Conservation (phyloP, 768 basidiomycete species). For the Boletus vermiculosoides region DNA sequence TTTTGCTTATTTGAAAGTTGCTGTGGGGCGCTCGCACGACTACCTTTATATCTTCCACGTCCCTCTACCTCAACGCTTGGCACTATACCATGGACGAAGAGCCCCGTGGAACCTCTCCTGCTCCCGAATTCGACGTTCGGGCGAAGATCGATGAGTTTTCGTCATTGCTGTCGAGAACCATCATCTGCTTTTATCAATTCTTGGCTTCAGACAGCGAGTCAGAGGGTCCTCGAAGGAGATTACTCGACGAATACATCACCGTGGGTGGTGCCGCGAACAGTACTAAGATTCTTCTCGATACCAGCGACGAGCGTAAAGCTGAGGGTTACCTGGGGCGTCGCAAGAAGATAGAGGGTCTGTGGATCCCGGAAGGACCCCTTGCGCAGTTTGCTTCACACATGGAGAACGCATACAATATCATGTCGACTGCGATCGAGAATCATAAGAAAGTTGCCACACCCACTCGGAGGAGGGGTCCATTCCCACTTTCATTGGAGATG, state of each 20-base stretch:
- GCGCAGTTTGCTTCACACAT: slow-evolving; percentile 22
- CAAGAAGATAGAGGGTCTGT: slow-evolving; percentile 20
- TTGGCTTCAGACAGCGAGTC: slow-evolving; percentile 26
- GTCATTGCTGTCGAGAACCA: slow-evolving; percentile 20
- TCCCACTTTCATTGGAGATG: slow-evolving; percentile 24
- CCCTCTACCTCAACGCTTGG: background rate
- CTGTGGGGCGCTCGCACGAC: slow-evolving; percentile 3
- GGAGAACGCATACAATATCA: slow-evolving; percentile 16
- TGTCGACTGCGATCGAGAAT: slow-evolving; percentile 23
- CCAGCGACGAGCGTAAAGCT: slow-evolving; percentile 20
- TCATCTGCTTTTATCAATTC: slow-evolving; percentile 29
- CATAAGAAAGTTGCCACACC: slow-evolving; percentile 16
- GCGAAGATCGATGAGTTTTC: slow-evolving; percentile 26
- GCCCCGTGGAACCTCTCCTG: background rate
- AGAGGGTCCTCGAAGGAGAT: slow-evolving; percentile 18
- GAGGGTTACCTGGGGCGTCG: slow-evolving; percentile 23
- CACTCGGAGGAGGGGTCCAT: slow-evolving; percentile 14
- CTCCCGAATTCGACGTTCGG: slow-evolving; percentile 17
- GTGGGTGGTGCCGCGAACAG: slow-evolving; percentile 27
- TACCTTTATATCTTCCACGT: background rate
- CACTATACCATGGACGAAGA: slow-evolving; percentile 14
- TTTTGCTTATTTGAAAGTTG: slow-evolving; percentile 5
- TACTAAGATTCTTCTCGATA: slow-evolving; percentile 25
- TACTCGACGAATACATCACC: slow-evolving; percentile 30
- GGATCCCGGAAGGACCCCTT: slow-evolving; percentile 17